Conservation (phyloP, 2,329 filamentous ascomycete genomes). For the Aspergillus sp. region DNA sequence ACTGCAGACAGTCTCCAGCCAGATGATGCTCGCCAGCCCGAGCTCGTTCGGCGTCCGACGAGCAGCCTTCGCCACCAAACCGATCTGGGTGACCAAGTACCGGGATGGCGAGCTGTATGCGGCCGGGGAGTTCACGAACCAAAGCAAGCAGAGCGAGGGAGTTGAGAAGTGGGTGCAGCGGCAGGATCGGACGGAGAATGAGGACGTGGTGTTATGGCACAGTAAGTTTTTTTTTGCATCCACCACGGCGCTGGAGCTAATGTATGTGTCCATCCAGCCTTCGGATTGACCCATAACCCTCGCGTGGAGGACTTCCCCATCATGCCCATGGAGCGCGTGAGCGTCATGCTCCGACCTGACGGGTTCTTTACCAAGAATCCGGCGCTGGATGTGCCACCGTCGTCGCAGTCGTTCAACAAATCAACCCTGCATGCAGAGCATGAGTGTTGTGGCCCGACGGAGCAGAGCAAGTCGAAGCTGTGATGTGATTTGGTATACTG, state of each 20-base stretch:
- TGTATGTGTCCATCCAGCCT: too few relatives aligned
- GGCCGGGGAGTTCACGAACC: conserved; percentile 43
- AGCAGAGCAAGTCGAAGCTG: conserved; percentile 17
- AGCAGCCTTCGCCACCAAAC: conserved; percentile 44
- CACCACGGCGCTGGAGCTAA: too few relatives aligned
- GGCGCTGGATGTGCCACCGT: conserved; percentile 38
- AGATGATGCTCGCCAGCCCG: conserved; percentile 41
- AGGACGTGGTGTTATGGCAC: conserved; percentile 33
- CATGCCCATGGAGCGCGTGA: conserved; percentile 52
- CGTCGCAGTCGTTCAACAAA: conserved; percentile 32
- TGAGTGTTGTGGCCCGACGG: conserved; percentile 13
- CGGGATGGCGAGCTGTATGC: conserved; percentile 45
- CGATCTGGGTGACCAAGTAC: conserved; percentile 48
- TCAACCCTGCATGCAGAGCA: conserved; percentile 24
- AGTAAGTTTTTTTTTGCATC: conserved; percentile 18
- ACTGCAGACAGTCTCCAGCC: conserved; percentile 38
- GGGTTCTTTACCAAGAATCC: conserved; percentile 45
- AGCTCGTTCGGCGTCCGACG: conserved; percentile 38
- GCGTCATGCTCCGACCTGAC: conserved; percentile 40
- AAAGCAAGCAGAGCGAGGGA: conserved; percentile 44
- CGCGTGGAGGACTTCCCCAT: conserved; percentile 58
- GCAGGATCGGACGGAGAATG: conserved; percentile 41
- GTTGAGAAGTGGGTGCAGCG: conserved; percentile 44
- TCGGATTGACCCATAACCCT: conserved; percentile 55
- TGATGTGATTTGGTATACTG: too few relatives aligned